phyloP scores from a whole-genome alignment of 192 early-diverging fungal species.

The Coemansia sp. region DNA sequence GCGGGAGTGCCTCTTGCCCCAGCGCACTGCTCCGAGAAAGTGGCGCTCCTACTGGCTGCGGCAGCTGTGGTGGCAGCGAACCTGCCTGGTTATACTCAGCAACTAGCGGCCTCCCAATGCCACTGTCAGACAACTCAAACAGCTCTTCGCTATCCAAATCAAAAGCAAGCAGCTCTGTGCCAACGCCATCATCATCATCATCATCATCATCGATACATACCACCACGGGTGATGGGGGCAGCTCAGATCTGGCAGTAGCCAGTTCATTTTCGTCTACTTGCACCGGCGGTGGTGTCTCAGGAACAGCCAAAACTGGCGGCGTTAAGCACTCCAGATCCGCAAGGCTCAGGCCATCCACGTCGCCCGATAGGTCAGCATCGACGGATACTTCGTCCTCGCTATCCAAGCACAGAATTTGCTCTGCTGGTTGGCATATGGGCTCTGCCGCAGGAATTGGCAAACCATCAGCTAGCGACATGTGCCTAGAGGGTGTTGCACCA shows the following conservation, averaged over 20 bases:
- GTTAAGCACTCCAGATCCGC: constrained; percentile 20
- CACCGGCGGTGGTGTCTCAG: neutral
- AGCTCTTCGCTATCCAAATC: constrained; percentile 29
- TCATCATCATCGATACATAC: constrained; percentile 20
- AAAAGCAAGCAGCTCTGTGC: constrained; percentile 15
- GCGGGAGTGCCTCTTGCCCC: neutral
- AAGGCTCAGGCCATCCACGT: constrained; percentile 3
- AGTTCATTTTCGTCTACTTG: neutral
- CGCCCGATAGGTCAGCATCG: neutral
- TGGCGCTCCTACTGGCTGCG: neutral
- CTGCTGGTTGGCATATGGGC: neutral
- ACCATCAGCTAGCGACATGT: neutral
- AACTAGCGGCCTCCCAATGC: neutral
- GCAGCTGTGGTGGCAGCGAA: neutral
- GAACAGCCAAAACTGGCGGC: constrained; percentile 25
- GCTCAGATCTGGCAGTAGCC: neutral
- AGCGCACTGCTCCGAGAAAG: neutral
- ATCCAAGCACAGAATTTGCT: constrained; percentile 13
- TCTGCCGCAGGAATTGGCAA: neutral
- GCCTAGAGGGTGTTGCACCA: neutral
- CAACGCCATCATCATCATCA: constrained; percentile 19
- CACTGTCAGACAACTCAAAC: constrained; percentile 30
- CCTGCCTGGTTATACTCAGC: neutral
- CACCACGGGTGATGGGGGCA: neutral
- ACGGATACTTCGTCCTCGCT: constrained; percentile 10